Percentiles rank a stretch among this genome's conserved stretches.
These are phyloP conservation scores for Trypanosoma mega DNA, from an alignment of 208 protist genomes.

Conservation along the genomic window DNA sequence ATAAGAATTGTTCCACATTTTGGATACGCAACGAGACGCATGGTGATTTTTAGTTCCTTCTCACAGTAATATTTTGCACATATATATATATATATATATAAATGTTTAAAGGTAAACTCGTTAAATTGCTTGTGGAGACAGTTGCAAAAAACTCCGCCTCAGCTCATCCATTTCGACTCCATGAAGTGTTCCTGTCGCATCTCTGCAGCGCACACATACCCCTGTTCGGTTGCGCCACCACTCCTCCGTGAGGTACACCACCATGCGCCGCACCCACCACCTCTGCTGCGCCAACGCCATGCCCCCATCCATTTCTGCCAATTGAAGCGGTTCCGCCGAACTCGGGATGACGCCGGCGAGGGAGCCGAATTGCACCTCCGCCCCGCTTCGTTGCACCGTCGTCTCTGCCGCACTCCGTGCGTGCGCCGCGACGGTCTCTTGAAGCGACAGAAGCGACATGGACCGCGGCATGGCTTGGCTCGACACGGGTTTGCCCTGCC, in stretches of 20 bases:
- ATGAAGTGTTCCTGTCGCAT: not conserved
- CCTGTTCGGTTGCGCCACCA: conserved; percentile 22
- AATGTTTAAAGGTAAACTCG: not conserved
- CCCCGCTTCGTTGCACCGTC: not conserved
- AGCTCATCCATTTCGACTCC: not conserved
- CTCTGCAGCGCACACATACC: not conserved
- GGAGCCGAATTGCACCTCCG: conserved; percentile 12
- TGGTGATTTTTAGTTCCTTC: conserved; percentile 8
- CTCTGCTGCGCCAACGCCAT: conserved; percentile 7
- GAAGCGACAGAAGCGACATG: conserved; percentile 3
- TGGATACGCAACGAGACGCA: too few relatives aligned
- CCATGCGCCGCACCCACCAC: conserved; percentile 24
- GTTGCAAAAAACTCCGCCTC: conserved; percentile 12
- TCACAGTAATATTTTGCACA: too few relatives aligned
- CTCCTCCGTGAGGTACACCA: conserved; percentile 17
- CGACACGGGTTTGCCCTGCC: too few relatives aligned
- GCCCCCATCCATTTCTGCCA: conserved; percentile 9
- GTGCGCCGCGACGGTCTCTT: not conserved
- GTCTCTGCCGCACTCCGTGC: not conserved
- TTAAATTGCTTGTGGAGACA: conserved; percentile 15
- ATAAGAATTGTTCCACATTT: too few relatives aligned
- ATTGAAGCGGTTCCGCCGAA: conserved; percentile 16
- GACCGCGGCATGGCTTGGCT: conserved; percentile 5
- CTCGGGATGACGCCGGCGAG: conserved; percentile 21
- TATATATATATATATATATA: conserved; percentile 3